Base-by-base conservation (phyloP, 1,284 basidiomycete genomes). In the Fomitopsis palustris region DNA sequence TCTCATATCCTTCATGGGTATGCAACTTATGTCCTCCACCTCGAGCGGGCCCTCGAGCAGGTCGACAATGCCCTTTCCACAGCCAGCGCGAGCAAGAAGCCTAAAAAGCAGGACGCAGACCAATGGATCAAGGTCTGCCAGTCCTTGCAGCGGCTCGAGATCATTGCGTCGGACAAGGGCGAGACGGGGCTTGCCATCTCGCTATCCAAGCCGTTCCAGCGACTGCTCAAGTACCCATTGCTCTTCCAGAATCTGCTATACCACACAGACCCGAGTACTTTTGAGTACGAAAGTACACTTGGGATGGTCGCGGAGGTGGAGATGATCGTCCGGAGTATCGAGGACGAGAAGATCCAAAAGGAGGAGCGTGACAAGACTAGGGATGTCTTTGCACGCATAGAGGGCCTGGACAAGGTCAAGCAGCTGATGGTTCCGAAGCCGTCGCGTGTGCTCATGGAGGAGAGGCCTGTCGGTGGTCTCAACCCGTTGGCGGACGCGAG, bases 221-320 rank as follows among this genome's bases (percentile, higher is more conserved):
- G 96, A 33, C 80, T 99, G 43, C 86, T 98, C 71, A 98, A 99
- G 74, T 97, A 98, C 72, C 96, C 96, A 2, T 83, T 99, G 17
- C 85, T 99, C 42, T 98, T 98, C 77, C 96, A 98, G 76, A 98
- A 98, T 74, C 81, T 98, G n/a, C 84, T 96, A 53, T 96, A 90
- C 76, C 92, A 96, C 74, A 97, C 96, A 9, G 96, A 98, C 69
- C 95, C 96, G 1, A 96, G 94, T 64, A 95, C 95, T 1, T 95
- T 90, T 70, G 96, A 99, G 76, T 99, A 98, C 70, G 96, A 99
- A 71, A 93, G 90, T 67, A 97, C 95, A 4, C 79, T 98, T 42
- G 88, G 90, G 69, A 96, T 98, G 93, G 95, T 98, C 0, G 93
- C 95, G 25, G 95, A 98, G 72, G 93, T 99, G 16, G 96, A 99